phyloP scores from a whole-genome alignment of 257 asterid species.

The Nicotiana otophora region DNA sequence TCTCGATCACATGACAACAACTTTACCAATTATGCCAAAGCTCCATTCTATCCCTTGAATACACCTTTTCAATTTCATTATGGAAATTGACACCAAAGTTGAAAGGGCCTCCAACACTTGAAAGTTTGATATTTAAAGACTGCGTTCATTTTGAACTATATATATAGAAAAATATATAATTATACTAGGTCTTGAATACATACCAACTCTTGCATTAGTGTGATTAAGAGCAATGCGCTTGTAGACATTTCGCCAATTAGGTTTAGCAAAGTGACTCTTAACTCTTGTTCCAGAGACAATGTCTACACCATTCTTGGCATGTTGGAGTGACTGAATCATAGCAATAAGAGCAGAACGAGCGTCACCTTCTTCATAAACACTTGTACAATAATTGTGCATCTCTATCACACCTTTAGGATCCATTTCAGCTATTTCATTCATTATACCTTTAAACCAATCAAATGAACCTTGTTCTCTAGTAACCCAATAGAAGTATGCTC shows the following conservation, averaged over 20 bases:
- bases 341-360: slow-evolving; percentile 81
- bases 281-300: slow-evolving; percentile 78
- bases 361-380: slow-evolving; percentile 85
- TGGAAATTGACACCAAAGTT: neutral
- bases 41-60: neutral
- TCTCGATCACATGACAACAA: too few species aligned
- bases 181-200: slow-evolving; percentile 10
- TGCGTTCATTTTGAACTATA: neutral
- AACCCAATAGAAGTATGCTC: slow-evolving; percentile 88
- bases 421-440: slow-evolving; percentile 75
- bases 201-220: slow-evolving; percentile 55
- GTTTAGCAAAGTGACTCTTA: slow-evolving; percentile 87
- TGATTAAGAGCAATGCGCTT: slow-evolving; percentile 66
- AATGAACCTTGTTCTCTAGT: slow-evolving; percentile 84
- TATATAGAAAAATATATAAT: neutral
- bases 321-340: slow-evolving; percentile 76
- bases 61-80: neutral
- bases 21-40: too few species aligned
- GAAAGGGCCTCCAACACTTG: neutral
- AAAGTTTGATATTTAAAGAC: neutral
- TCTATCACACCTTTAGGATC: slow-evolving; percentile 61
- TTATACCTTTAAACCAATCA: slow-evolving; percentile 83
- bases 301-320: slow-evolving; percentile 77
- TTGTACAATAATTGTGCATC: slow-evolving; percentile 86
- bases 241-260: slow-evolving; percentile 75